A percentile compares a stretch with the other conserved stretches of the same genome.
These are phyloP conservation scores for Rhizopogon parksii DNA, from an alignment of 1,284 basidiomycete genomes.

Conservation along the genomic window DNA sequence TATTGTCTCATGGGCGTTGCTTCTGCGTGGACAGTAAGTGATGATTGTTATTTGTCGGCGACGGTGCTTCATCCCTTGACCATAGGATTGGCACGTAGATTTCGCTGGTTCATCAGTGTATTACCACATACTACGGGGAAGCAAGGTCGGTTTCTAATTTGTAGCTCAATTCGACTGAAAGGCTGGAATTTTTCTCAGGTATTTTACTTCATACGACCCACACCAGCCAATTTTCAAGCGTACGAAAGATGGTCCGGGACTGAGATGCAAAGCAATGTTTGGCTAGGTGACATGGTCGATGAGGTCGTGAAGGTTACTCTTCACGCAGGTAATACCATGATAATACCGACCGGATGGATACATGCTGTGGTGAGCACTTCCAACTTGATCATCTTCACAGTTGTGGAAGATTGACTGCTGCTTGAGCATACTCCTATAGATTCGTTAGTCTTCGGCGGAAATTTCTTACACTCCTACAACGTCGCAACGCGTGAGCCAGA, in stretches of 20 bases:
- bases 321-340: conserved; percentile 87
- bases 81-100: conserved; percentile 92
- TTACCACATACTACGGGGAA: conserved; percentile 81
- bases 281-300: conserved; percentile 89
- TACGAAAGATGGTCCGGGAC: conserved; percentile 89
- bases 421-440: conserved; percentile 82
- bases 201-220: conserved; percentile 94
- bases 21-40: conserved; percentile 83
- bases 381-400: background rate
- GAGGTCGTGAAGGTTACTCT: conserved; percentile 84
- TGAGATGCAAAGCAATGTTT: conserved; percentile 78
- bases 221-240: conserved; percentile 79
- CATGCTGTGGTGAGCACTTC: conserved; percentile 78
- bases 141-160: conserved; percentile 48
- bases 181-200: conserved; percentile 42
- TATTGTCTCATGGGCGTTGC: conserved; percentile 92
- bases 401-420: background rate
- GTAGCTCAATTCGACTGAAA: conserved; percentile 9
- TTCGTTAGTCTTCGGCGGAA: conserved; percentile 94
- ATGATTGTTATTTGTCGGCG: background rate
- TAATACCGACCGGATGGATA: conserved; percentile 96
- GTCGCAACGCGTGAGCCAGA: conserved; percentile 60
- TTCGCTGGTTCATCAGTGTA: conserved; percentile 95
- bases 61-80: conserved; percentile 8
- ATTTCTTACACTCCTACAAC: conserved; percentile 88